Evolutionary conservation across 169 alveolate genomes (phyloP).

Genomic region (Eimeria zaria): DNA sequence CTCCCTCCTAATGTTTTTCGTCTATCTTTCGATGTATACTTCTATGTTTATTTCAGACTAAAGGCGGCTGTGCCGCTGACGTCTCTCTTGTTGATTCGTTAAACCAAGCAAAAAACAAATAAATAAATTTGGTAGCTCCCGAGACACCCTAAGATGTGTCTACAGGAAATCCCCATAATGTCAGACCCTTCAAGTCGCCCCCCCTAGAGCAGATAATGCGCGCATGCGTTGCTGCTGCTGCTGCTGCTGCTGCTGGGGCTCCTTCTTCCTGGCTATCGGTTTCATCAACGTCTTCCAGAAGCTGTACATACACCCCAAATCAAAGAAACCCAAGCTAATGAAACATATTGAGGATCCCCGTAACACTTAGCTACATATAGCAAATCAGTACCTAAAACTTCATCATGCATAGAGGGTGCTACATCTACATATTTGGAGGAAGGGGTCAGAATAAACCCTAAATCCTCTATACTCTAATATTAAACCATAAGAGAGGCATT

Average conservation of each 20-base stretch:
- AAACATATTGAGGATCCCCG: too few relatives aligned
- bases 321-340: not conserved
- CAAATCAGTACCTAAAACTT: too few relatives aligned
- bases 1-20: not conserved
- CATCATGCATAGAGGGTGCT: too few relatives aligned
- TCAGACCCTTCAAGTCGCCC: not conserved
- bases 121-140: not conserved
- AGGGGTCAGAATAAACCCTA: too few relatives aligned
- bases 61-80: not conserved
- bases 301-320: constrained; percentile 4
- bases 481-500: too few relatives aligned
- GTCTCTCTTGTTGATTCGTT: not conserved
- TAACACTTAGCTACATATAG: too few relatives aligned
- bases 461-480: too few relatives aligned
- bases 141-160: not conserved
- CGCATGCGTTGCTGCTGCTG: constrained; percentile 15
- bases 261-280: not conserved
- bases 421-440: too few relatives aligned
- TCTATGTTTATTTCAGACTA: not conserved
- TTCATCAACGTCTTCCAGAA: not conserved
- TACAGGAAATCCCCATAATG: constrained; percentile 31
- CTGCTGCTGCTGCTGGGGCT: too few relatives aligned
- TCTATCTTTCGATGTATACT: too few relatives aligned
- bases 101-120: not conserved
- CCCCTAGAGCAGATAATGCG: constrained; percentile 10